Conservation (phyloP, 1,284 basidiomycete genomes). For the Ceratobasidium sp. region DNA sequence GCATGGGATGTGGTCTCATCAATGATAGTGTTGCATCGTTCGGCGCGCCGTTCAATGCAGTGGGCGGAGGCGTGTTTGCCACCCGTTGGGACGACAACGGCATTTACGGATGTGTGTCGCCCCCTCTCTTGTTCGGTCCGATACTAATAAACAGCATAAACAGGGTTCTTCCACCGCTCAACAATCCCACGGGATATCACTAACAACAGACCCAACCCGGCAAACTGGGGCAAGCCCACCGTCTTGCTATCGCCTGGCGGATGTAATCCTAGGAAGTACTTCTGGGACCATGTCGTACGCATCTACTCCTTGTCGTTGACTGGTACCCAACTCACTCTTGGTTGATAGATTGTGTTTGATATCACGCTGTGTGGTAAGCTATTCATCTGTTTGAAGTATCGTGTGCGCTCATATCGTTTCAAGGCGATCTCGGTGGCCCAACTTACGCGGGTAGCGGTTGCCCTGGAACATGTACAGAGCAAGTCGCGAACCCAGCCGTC, state of each 20-base stretch:
- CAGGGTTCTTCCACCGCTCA: conserved; percentile 77
- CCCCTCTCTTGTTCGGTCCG: not conserved
- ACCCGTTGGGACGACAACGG: conserved; percentile 71
- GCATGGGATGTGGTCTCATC: conserved; percentile 69
- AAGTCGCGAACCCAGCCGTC: conserved; percentile 69
- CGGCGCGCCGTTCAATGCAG: conserved; percentile 72
- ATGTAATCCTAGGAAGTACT: conserved; percentile 65
- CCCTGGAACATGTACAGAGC: conserved; percentile 70
- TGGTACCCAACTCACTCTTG: not conserved
- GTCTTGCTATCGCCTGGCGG: conserved; percentile 60
- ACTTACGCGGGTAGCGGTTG: conserved; percentile 73
- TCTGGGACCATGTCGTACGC: conserved; percentile 47
- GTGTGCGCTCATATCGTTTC: not conserved
- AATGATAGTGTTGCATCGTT: conserved; percentile 63
- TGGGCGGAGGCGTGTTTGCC: conserved; percentile 81
- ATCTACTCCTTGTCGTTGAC: conserved; percentile 42
- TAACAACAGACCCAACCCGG: conserved; percentile 59
- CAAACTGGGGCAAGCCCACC: conserved; percentile 66
- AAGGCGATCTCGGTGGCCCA: conserved; percentile 82
- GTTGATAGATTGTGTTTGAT: conserved; percentile 53
- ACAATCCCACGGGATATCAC: conserved; percentile 71
- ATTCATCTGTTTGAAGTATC: not conserved
- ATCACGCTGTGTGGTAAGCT: conserved; percentile 76
- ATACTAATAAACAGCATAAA: conserved; percentile 31
- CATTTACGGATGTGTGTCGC: conserved; percentile 68